phyloP scores from a whole-genome alignment of 768 basidiomycete genomes.

The Macrolepiota albuminosa region DNA sequence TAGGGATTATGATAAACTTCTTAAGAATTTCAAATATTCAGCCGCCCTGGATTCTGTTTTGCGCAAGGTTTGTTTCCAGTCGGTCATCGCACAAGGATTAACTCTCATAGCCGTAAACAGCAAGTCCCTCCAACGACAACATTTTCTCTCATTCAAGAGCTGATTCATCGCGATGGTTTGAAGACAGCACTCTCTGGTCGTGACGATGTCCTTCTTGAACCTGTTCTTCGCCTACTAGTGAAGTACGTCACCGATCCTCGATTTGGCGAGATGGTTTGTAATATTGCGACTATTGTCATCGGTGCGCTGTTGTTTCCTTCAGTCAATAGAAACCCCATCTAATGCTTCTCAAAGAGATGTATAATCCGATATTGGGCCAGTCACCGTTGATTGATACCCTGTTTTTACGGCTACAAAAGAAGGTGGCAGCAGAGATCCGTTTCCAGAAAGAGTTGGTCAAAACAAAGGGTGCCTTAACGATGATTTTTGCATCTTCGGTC shows the following conservation, averaged over 20 bases:
- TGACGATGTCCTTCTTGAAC: conserved; percentile 91
- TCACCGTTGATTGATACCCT: conserved; percentile 88
- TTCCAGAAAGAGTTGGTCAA: conserved; percentile 86
- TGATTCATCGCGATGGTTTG: conserved; percentile 88
- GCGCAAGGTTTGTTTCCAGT: conserved; percentile 53
- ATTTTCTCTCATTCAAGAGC: conserved; percentile 89
- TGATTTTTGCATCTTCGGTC: conserved; percentile 69
- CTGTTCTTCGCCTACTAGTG: conserved; percentile 79
- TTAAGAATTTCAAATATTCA: conserved; percentile 92
- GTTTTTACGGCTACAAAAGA: conserved; percentile 75
- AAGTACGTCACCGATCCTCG: conserved; percentile 87
- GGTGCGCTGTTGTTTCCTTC: conserved; percentile 45
- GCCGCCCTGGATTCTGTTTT: conserved; percentile 92
- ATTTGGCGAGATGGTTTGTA: conserved; percentile 86
- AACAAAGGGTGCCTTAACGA: conserved; percentile 83
- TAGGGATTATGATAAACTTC: conserved; percentile 81
- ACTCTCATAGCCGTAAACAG: conserved; percentile 32
- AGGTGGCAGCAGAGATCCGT: conserved; percentile 78
- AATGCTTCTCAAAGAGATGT: conserved; percentile 64
- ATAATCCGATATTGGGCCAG: conserved; percentile 86
- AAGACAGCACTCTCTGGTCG: conserved; percentile 82
- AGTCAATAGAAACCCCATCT: conserved; percentile 7
- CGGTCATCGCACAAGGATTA: no score
- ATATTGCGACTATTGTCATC: conserved; percentile 74
- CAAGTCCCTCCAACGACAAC: conserved; percentile 78